Percentiles rank a stretch among this genome's conserved stretches.
These are phyloP conservation scores for Skeletonema menzelii DNA, from an alignment of 108 stramenopile genomes.

Conservation along the genomic window DNA sequence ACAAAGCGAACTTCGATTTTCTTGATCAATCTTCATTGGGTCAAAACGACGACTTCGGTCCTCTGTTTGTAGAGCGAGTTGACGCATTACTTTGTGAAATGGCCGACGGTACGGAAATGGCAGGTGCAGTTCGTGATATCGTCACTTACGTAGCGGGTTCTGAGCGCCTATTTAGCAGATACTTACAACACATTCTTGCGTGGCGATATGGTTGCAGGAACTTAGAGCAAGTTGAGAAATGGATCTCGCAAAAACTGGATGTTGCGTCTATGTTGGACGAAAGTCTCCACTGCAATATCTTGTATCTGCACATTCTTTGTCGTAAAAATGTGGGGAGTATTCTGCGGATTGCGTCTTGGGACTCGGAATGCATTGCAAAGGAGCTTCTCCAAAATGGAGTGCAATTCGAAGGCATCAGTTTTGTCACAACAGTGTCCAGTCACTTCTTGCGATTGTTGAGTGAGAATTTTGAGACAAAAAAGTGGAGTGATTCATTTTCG, in stretches of 20 bases:
- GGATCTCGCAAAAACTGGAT: not conserved
- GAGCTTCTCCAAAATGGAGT: not conserved
- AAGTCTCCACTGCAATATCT: not conserved
- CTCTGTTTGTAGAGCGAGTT: not conserved
- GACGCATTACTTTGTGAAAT: not conserved
- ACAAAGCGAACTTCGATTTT: not conserved
- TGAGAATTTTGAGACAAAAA: not conserved
- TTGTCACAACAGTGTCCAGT: not conserved
- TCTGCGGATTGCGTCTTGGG: conserved; percentile 17
- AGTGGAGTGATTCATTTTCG: conserved; percentile 26
- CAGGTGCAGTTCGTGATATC: not conserved
- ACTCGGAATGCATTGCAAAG: not conserved
- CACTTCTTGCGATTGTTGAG: not conserved
- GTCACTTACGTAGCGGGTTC: not conserved
- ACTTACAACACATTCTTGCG: not conserved
- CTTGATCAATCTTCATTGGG: not conserved
- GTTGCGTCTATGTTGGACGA: not conserved
- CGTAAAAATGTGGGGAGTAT: conserved; percentile 9
- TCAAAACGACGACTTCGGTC: not conserved
- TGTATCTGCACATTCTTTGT: conserved; percentile 19
- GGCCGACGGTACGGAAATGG: not conserved
- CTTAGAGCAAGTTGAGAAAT: not conserved
- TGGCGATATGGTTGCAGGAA: not conserved
- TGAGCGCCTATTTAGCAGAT: not conserved
- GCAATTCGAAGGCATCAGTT: not conserved